These are phyloP conservation scores for Mariannaea elegans DNA, from an alignment of 2,329 filamentous ascomycete genomes.

Conservation along the genomic window DNA sequence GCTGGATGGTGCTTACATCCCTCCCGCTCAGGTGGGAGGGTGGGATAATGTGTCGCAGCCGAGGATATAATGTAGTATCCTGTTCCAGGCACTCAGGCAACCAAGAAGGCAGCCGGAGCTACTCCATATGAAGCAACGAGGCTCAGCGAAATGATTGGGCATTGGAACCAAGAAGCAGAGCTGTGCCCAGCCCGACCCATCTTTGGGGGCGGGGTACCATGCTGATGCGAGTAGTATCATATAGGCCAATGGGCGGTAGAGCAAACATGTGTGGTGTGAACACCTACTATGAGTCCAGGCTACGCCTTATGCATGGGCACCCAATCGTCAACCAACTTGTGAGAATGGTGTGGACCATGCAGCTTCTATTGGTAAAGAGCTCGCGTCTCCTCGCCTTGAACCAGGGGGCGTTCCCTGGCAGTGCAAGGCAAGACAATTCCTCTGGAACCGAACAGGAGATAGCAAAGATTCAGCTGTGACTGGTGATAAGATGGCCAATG, in stretches of 20 bases:
- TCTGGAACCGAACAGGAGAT: too few species aligned
- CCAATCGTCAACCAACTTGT: neutral
- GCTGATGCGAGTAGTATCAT: neutral
- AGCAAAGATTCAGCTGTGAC: too few species aligned
- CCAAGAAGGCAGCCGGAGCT: neutral
- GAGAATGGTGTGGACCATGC: too few species aligned
- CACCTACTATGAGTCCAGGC: neutral
- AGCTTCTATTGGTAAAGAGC: too few species aligned
- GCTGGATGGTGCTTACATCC: neutral
- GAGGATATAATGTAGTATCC: neutral
- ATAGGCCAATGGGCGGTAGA: neutral
- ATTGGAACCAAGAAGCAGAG: neutral
- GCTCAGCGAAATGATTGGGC: neutral
- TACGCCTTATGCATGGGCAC: neutral
- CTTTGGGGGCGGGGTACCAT: neutral
- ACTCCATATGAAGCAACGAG: neutral
- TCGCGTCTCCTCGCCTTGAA: too few species aligned
- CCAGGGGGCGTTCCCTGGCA: too few species aligned
- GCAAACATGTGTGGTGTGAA: neutral
- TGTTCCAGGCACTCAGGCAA: neutral
- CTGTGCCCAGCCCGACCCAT: neutral
- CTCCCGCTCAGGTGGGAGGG: neutral
- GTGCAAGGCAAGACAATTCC: too few species aligned
- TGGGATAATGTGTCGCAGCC: neutral
- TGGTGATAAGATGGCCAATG: too few species aligned